These are phyloP conservation scores for Cetraspora pellucida DNA, from an alignment of 192 early-diverging fungal species.

Conservation along the genomic window DNA sequence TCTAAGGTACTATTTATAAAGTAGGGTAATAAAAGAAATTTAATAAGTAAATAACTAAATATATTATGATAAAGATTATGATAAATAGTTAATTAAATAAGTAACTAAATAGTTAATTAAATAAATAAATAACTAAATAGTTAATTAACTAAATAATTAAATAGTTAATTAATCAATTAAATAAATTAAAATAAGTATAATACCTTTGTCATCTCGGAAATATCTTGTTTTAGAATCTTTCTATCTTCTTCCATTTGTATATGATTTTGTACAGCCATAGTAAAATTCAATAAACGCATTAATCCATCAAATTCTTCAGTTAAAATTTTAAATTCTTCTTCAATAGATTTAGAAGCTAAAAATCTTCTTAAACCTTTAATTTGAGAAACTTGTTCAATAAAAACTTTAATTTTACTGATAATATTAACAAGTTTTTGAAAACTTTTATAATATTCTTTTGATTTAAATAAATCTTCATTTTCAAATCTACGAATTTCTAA, in stretches of 20 bases:
- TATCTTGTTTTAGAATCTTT: neutral
- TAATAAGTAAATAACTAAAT: neutral
- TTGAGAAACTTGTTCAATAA: constrained; percentile 29
- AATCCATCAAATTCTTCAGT: constrained; percentile 30
- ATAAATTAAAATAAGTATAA: neutral
- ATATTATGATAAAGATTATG: neutral
- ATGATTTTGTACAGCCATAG: constrained; percentile 14
- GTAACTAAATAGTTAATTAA: too few species aligned
- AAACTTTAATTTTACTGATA: constrained; percentile 22
- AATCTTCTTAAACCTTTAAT: constrained; percentile 31
- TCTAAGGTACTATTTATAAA: neutral
- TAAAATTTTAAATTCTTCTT: constrained; percentile 16
- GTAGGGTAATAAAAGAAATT: neutral
- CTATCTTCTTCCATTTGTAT: constrained; percentile 23
- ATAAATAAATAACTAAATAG: too few species aligned
- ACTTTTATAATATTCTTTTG: constrained; percentile 30
- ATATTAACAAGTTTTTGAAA: constrained; percentile 19
- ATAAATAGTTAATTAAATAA: neutral
- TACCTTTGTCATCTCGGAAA: constrained; percentile 20
- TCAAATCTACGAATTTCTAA: constrained; percentile 24
- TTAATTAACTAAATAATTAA: too few species aligned
- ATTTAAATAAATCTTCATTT: constrained; percentile 23
- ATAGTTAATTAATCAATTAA: neutral
- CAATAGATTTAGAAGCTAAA: constrained; percentile 8
- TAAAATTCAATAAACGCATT: constrained; percentile 28